Conservation (phyloP, 2,329 filamentous ascomycete species). For the Penicillium psychrosexuale region DNA sequence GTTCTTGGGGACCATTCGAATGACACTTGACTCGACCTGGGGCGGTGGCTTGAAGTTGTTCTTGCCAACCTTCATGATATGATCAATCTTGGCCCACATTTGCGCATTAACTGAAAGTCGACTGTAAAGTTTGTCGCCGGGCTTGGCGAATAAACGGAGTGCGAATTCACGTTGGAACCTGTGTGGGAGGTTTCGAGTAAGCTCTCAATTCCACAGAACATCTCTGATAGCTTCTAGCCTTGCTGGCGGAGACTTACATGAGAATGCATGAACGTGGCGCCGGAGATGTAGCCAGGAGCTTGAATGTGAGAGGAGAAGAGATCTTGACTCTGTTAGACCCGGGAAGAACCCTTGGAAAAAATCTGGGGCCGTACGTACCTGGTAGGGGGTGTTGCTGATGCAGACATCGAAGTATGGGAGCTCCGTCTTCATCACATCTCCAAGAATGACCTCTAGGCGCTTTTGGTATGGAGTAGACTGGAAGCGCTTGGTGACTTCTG, state of each 20-base stretch:
- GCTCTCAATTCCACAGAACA: background rate
- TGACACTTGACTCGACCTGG: slow-evolving; percentile 85
- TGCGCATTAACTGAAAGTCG: slow-evolving; percentile 90
- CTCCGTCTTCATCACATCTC: slow-evolving; percentile 89
- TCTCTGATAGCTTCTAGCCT: background rate
- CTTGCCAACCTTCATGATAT: slow-evolving; percentile 88
- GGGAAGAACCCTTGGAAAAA: background rate
- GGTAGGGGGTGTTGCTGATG: slow-evolving; percentile 73
- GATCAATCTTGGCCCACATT: slow-evolving; percentile 73
- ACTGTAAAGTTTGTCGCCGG: slow-evolving; percentile 84
- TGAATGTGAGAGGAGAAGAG: slow-evolving; percentile 86
- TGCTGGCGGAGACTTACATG: slow-evolving; percentile 52
- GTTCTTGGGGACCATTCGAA: slow-evolving; percentile 82
- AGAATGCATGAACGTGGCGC: slow-evolving; percentile 81
- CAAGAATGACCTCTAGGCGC: slow-evolving; percentile 80
- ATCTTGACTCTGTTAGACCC: slow-evolving; percentile 54
- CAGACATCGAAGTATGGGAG: slow-evolving; percentile 77
- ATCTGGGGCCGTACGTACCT: slow-evolving; percentile 43
- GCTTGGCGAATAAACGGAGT: slow-evolving; percentile 79
- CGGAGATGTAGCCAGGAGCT: slow-evolving; percentile 76
- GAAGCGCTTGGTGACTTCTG: slow-evolving; percentile 89
- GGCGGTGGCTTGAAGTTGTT: slow-evolving; percentile 97
- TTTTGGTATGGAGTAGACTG: slow-evolving; percentile 83
- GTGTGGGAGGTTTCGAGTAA: slow-evolving; percentile 3
- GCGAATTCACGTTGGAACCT: slow-evolving; percentile 80